Conservation (phyloP, 208 protist genomes). For the Naegleria fowleri region DNA sequence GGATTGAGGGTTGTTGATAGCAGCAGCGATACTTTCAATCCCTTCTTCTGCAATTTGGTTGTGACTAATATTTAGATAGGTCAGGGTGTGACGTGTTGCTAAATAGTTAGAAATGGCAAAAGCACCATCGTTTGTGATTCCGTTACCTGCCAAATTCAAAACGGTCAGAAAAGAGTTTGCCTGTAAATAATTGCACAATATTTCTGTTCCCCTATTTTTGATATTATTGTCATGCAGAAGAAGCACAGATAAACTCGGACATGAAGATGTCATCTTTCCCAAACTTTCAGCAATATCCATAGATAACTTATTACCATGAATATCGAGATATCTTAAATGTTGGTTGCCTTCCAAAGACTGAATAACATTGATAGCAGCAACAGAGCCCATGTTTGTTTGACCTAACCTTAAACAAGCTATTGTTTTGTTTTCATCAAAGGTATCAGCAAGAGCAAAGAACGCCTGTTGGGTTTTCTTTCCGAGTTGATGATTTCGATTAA, state of each 20-base stretch:
- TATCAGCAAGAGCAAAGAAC: slow-evolving; percentile 23
- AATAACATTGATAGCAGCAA: not conserved
- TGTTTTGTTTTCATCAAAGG: slow-evolving; percentile 15
- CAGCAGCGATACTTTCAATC: not conserved
- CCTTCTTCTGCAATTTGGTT: slow-evolving; percentile 6
- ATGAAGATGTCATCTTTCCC: not conserved
- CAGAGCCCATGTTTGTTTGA: not conserved
- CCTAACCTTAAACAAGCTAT: slow-evolving; percentile 13
- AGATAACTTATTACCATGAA: not conserved
- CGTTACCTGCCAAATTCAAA: not conserved
- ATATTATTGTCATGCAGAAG: not conserved
- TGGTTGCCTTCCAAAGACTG: not conserved
- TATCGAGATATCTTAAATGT: slow-evolving; percentile 19
- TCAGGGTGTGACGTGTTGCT: not conserved
- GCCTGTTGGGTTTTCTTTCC: slow-evolving; percentile 17
- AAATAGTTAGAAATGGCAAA: not conserved
- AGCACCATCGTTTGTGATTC: not conserved
- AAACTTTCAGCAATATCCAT: not conserved
- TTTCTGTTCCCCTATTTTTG: not conserved
- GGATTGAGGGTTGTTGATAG: not conserved
- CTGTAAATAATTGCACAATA: not conserved
- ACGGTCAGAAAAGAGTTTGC: not conserved
- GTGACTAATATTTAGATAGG: not conserved
- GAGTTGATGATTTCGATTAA: not conserved
- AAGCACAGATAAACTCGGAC: not conserved